phyloP scores from a whole-genome alignment of 2,329 filamentous ascomycete genomes.

The Ophiostoma piceae region DNA sequence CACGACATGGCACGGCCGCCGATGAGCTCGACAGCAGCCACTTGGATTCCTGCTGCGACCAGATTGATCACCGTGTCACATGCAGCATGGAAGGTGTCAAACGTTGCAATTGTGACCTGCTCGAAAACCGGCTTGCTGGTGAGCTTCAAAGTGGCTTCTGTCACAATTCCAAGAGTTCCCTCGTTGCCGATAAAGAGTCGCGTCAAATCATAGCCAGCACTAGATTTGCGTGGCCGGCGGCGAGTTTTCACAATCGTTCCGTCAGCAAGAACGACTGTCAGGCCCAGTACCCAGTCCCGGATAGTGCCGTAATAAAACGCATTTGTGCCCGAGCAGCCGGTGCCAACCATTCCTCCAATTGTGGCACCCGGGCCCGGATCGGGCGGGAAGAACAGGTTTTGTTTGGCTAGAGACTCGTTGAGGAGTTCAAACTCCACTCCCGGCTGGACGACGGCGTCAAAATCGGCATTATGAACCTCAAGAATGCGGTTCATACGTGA shows the following conservation, averaged over 20 bases:
- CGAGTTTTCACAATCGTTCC: constrained; percentile 86
- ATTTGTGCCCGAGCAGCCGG: constrained; percentile 72
- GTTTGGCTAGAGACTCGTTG: constrained; percentile 67
- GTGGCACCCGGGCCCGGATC: constrained; percentile 89
- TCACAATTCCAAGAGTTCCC: constrained; percentile 85
- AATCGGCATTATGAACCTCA: constrained; percentile 67
- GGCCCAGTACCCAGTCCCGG: constrained; percentile 83
- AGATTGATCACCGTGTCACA: constrained; percentile 75
- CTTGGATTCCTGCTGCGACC: constrained; percentile 72
- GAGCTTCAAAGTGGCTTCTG: constrained; percentile 83
- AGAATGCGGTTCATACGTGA: constrained; percentile 84
- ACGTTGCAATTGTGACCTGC: constrained; percentile 68
- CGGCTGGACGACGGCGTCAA: constrained; percentile 72
- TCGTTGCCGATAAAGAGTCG: constrained; percentile 86
- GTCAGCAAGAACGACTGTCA: constrained; percentile 86
- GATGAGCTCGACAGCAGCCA: constrained; percentile 87
- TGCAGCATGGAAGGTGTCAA: constrained; percentile 58
- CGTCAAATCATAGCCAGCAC: constrained; percentile 86
- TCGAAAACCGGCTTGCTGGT: constrained; percentile 74
- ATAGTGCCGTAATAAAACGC: constrained; percentile 90
- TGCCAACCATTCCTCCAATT: constrained; percentile 85
- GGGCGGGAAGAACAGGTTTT: constrained; percentile 84
- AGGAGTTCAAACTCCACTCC: constrained; percentile 82
- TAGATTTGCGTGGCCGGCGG: constrained; percentile 82
- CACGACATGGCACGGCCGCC: constrained; percentile 83